phyloP scores from a whole-genome alignment of 148 eudicot species.

The Rhododendron molle region DNA sequence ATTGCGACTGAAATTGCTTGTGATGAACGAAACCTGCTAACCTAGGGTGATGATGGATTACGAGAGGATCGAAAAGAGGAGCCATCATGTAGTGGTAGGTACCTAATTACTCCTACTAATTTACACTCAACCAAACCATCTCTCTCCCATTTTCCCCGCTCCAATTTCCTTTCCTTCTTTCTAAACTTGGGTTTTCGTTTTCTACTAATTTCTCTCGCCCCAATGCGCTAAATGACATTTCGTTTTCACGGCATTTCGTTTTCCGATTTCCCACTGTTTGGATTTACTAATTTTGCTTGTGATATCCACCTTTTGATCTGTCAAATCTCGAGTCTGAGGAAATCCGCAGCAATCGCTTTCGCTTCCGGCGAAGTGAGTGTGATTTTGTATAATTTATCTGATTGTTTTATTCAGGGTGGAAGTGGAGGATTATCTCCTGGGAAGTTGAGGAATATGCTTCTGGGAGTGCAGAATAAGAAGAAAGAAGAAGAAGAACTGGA shows the following conservation, averaged over 20 bases:
- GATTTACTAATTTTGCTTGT: neutral
- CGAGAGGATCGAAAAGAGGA: constrained; percentile 19
- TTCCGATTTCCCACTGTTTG: neutral
- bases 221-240: constrained; percentile 8
- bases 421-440: constrained; percentile 29
- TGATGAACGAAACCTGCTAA: neutral
- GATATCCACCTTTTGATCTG: constrained; percentile 6
- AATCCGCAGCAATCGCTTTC: neutral
- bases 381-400: neutral
- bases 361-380: neutral
- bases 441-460: constrained; percentile 54
- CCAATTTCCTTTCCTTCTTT: neutral
- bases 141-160: neutral
- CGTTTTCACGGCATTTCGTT: constrained; percentile 4
- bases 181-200: neutral
- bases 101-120: neutral
- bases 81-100: neutral
- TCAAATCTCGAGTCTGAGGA: constrained; percentile 11
- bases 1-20: neutral
- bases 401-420: constrained; percentile 8
- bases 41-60: constrained; percentile 19
- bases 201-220: neutral
- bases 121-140: neutral
- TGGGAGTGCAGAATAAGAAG: constrained; percentile 48
- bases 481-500: constrained; percentile 35